Evolutionary conservation across 2,329 filamentous ascomycete species (phyloP).

Genomic region (Aspergillus fumigatiaffinis): DNA sequence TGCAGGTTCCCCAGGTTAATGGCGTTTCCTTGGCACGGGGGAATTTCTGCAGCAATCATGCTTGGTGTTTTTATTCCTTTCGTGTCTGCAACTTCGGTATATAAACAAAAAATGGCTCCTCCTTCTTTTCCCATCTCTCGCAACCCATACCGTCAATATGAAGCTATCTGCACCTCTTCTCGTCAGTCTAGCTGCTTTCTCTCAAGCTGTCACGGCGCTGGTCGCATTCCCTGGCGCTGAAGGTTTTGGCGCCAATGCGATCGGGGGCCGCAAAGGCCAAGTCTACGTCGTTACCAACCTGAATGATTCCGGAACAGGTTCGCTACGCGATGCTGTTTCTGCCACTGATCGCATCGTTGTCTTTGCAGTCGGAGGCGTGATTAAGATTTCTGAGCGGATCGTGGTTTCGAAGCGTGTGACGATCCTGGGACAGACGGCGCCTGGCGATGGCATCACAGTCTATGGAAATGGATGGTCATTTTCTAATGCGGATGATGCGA

Average conservation of each 20-base stretch:
- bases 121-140: not conserved
- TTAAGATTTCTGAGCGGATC: conserved; percentile 46
- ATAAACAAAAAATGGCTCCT: not conserved
- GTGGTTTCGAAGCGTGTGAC: conserved; percentile 48
- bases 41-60: not conserved
- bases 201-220: conserved; percentile 13
- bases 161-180: conserved; percentile 1
- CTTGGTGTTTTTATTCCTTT: not conserved
- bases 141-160: conserved; percentile 2
- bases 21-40: not conserved
- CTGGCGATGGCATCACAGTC: conserved; percentile 48
- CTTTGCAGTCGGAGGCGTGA: conserved; percentile 49
- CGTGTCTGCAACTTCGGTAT: not conserved
- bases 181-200: conserved; percentile 7
- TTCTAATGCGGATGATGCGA: conserved; percentile 50
- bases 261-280: conserved; percentile 45
- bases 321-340: conserved; percentile 50
- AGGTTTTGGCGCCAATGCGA: conserved; percentile 47
- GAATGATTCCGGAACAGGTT: conserved; percentile 47
- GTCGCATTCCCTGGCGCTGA: conserved; percentile 50
- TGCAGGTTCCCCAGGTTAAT: not conserved
- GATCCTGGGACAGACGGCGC: conserved; percentile 51
- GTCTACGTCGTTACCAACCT: conserved; percentile 50
- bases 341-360: conserved; percentile 47
- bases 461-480: conserved; percentile 54